Percentiles rank a stretch among this genome's conserved stretches.
Conservation (phyloP, 75 land plant species). For the Pinus albicaulis region DNA sequence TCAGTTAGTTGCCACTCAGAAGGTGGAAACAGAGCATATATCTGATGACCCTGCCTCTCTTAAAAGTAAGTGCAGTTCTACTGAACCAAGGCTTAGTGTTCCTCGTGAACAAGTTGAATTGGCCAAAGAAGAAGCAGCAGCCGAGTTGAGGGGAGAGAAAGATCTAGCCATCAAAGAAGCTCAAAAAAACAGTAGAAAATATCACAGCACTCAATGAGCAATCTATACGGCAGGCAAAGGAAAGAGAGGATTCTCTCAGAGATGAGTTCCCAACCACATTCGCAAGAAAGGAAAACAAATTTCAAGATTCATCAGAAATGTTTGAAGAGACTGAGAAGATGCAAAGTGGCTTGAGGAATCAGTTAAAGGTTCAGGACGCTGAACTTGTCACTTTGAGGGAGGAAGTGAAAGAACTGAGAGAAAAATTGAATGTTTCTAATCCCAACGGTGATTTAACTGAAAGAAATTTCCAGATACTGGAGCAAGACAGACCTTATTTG, state of each 20-base stretch:
- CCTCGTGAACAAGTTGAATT: constrained; percentile 32
- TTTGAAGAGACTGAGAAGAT: not conserved
- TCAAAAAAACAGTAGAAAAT: constrained; percentile 16
- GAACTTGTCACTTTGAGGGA: too few species aligned
- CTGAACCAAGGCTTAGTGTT: constrained; percentile 41
- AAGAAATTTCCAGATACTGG: too few species aligned
- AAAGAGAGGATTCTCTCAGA: too few species aligned
- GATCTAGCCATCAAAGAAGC: constrained; percentile 18
- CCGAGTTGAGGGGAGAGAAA: constrained; percentile 32
- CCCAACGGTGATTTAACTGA: too few species aligned
- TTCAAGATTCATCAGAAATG: not conserved
- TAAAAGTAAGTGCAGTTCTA: constrained; percentile 37
- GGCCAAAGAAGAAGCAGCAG: constrained; percentile 35
- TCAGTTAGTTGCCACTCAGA: not conserved
- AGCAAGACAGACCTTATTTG: too few species aligned
- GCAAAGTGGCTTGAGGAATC: not conserved
- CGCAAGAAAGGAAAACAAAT: constrained; percentile 4
- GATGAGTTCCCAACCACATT: constrained; percentile 21
- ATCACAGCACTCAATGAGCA: constrained; percentile 27
- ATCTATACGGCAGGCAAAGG: constrained; percentile 19
- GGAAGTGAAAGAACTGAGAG: too few species aligned
- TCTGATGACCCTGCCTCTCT: constrained; percentile 13
- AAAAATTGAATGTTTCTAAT: too few species aligned
- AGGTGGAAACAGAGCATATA: constrained; percentile 3
- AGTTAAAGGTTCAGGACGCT: constrained; percentile 13